Conservation (phyloP, 345 rosid genomes). For the Erysimum cheiranthoides region DNA sequence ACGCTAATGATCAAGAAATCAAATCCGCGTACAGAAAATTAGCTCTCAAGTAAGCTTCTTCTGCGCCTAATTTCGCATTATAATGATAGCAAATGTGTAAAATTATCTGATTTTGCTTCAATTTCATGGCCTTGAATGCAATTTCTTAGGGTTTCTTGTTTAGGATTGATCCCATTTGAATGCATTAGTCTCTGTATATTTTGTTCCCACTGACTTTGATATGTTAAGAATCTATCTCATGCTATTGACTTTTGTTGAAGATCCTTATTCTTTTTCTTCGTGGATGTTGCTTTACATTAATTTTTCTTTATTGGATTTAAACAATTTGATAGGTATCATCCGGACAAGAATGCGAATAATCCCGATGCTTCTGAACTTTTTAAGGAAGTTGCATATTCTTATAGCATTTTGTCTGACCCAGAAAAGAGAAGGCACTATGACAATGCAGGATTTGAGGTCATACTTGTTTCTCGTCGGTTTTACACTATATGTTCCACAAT, state of each 20-base stretch:
- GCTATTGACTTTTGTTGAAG: constrained; percentile 18
- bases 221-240: constrained; percentile 12
- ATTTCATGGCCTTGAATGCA: background rate
- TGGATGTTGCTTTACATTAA: too few relatives aligned
- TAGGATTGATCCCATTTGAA: background rate
- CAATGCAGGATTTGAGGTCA: constrained; percentile 95
- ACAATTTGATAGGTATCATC: constrained; percentile 76
- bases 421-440: constrained; percentile 98
- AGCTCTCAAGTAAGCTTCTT: constrained; percentile 82
- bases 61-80: background rate
- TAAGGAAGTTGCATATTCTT: constrained; percentile 98
- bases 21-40: constrained; percentile 94
- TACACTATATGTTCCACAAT: background rate
- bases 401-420: constrained; percentile 96
- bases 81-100: background rate
- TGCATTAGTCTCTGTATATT: background rate
- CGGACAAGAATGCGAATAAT: constrained; percentile 92
- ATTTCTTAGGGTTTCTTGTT: constrained; percentile 2
- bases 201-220: background rate
- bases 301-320: background rate
- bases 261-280: background rate
- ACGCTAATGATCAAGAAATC: constrained; percentile 91
- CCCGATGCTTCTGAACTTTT: constrained; percentile 97
- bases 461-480: constrained; percentile 18
- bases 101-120: background rate